phyloP scores from a whole-genome alignment of 75 land plant species.

The Selaginella tamariscina region DNA sequence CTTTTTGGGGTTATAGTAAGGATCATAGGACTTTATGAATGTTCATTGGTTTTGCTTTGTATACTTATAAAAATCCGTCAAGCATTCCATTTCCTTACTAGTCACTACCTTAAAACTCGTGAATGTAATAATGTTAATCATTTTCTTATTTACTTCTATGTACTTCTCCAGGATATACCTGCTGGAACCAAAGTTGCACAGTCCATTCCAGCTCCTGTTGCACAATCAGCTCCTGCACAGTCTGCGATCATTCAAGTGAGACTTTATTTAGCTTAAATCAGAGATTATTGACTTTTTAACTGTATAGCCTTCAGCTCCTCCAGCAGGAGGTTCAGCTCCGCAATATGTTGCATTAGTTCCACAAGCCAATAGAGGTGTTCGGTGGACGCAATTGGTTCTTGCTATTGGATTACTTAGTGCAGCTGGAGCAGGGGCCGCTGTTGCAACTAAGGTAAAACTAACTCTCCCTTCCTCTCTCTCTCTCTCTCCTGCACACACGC shows the following conservation, averaged over 20 bases:
- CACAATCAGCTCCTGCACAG: slow-evolving; percentile 15
- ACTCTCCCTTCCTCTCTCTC: too few relatives aligned
- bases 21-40: too few relatives aligned
- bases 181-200: slow-evolving; percentile 13
- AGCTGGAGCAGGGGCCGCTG: slow-evolving; percentile 23
- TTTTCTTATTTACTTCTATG: not conserved
- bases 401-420: slow-evolving; percentile 16
- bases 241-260: not conserved
- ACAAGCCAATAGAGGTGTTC: not conserved
- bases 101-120: too few relatives aligned
- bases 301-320: slow-evolving; percentile 9
- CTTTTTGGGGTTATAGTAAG: too few relatives aligned
- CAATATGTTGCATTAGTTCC: not conserved
- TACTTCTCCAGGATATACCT: too few relatives aligned
- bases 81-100: too few relatives aligned
- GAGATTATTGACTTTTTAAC: not conserved
- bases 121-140: too few relatives aligned
- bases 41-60: too few relatives aligned
- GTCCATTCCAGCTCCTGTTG: slow-evolving; percentile 16
- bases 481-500: too few relatives aligned
- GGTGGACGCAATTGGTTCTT: slow-evolving; percentile 22
- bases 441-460: slow-evolving; percentile 22
- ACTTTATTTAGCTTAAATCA: not conserved
- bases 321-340: slow-evolving; percentile 10
- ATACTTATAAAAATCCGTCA: too few relatives aligned